These are phyloP conservation scores for Inga leiocalycina DNA, from an alignment of 306 rosid genomes.

Conservation along the genomic window DNA sequence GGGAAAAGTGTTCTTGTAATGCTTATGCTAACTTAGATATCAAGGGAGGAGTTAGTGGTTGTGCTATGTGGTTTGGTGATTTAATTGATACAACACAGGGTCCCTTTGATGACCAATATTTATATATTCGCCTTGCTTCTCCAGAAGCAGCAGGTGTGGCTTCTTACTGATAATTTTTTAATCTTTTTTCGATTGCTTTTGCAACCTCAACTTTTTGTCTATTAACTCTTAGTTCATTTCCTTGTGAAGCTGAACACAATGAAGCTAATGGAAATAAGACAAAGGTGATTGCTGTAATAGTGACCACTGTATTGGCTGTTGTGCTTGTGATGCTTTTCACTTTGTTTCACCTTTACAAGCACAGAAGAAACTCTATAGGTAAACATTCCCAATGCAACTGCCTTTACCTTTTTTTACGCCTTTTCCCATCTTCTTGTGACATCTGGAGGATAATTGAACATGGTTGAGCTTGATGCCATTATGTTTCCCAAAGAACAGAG, in stretches of 20 bases:
- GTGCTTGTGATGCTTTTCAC: background rate
- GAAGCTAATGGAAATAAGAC: background rate
- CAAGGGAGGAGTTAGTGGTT: slow-evolving; percentile 30
- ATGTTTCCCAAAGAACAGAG: background rate
- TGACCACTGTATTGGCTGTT: background rate
- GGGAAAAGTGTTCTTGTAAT: slow-evolving; percentile 28
- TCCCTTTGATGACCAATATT: slow-evolving; percentile 13
- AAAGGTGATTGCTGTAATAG: background rate
- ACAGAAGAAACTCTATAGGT: background rate
- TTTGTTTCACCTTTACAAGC: background rate
- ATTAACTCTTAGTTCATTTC: background rate
- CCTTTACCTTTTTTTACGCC: background rate
- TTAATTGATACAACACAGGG: background rate
- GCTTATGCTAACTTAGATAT: slow-evolving; percentile 39
- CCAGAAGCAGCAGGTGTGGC: background rate
- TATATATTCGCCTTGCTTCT: slow-evolving; percentile 35
- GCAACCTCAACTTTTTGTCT: too few relatives aligned
- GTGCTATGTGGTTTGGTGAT: slow-evolving; percentile 43
- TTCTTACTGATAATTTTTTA: background rate
- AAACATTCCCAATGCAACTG: background rate
- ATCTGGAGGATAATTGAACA: background rate
- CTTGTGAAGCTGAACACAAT: background rate
- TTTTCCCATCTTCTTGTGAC: background rate
- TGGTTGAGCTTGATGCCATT: background rate
- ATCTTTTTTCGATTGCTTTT: too few relatives aligned